Conservation (phyloP, 768 basidiomycete genomes). For the Boletus sensibilis region DNA sequence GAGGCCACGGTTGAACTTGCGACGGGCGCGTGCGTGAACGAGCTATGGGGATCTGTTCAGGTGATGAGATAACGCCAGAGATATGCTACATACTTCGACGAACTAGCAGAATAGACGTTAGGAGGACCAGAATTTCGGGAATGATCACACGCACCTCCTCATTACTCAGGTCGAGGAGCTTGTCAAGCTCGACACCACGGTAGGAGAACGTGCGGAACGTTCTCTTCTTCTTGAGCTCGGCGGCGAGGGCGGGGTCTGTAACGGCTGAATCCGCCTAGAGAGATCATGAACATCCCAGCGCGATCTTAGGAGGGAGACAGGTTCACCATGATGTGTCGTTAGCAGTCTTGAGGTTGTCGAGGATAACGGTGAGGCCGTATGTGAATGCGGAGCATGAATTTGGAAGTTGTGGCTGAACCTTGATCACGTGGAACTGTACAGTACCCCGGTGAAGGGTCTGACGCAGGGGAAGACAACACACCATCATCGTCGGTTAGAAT, state of each 20-base stretch:
- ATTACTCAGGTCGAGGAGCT: slow-evolving; percentile 93
- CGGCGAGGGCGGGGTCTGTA: slow-evolving; percentile 91
- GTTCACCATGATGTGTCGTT: slow-evolving; percentile 37
- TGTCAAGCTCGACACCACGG: slow-evolving; percentile 97
- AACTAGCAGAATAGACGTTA: slow-evolving; percentile 46
- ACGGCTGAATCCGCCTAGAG: slow-evolving; percentile 73
- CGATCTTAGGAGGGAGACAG: not conserved
- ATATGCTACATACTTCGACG: slow-evolving; percentile 60
- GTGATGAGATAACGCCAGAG: slow-evolving; percentile 3
- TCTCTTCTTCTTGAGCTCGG: slow-evolving; percentile 97
- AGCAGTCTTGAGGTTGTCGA: slow-evolving; percentile 26
- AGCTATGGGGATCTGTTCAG: slow-evolving; percentile 50
- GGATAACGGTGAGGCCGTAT: slow-evolving; percentile 17
- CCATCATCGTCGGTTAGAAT: slow-evolving; percentile 73
- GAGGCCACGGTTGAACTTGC: slow-evolving; percentile 98
- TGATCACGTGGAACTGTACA: slow-evolving; percentile 62
- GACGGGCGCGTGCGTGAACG: slow-evolving; percentile 97
- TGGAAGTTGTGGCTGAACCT: slow-evolving; percentile 43
- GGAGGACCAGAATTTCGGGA: not conserved
- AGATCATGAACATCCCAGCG: not conserved
- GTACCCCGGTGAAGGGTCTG: slow-evolving; percentile 33
- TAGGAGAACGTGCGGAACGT: slow-evolving; percentile 99
- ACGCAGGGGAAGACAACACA: slow-evolving; percentile 8
- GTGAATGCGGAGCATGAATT: slow-evolving; percentile 28
- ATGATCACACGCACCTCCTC: slow-evolving; percentile 69